Percentiles rank a stretch among this genome's conserved stretches.
Evolutionary conservation across 306 rosid species (phyloP).

Genomic region (Macrotyloma uniflorum): DNA sequence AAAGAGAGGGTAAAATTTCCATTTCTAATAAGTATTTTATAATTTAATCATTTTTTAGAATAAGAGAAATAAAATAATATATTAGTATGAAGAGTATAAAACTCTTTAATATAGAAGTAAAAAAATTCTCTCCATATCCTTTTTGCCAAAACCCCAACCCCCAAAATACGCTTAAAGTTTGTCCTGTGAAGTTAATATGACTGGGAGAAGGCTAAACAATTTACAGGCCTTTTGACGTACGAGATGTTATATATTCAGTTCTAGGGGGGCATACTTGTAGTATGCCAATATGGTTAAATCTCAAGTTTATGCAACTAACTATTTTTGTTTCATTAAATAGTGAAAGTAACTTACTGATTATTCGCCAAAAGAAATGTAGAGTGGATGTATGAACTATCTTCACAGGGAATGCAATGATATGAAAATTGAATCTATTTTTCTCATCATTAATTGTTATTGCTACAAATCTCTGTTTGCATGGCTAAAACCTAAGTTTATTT

Average conservation of each 20-base stretch:
- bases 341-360: not conserved
- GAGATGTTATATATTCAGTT: not conserved
- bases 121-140: not conserved
- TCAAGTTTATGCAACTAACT: too few species aligned
- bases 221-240: not conserved
- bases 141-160: not conserved
- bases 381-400: not conserved
- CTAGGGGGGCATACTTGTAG: not conserved
- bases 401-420: not conserved
- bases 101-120: not conserved
- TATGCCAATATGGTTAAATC: too few species aligned
- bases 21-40: not conserved
- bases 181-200: not conserved
- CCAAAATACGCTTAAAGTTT: not conserved
- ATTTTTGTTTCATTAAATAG: too few species aligned
- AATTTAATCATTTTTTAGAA: not conserved
- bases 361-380: not conserved
- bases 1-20: not conserved
- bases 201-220: not conserved
- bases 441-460: conserved; percentile 12
- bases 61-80: not conserved
- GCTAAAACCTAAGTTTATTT: not conserved
- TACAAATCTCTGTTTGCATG: not conserved
- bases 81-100: not conserved
- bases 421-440: conserved; percentile 16